Conservation (phyloP, 306 rosid species). For the Quercus robur region DNA sequence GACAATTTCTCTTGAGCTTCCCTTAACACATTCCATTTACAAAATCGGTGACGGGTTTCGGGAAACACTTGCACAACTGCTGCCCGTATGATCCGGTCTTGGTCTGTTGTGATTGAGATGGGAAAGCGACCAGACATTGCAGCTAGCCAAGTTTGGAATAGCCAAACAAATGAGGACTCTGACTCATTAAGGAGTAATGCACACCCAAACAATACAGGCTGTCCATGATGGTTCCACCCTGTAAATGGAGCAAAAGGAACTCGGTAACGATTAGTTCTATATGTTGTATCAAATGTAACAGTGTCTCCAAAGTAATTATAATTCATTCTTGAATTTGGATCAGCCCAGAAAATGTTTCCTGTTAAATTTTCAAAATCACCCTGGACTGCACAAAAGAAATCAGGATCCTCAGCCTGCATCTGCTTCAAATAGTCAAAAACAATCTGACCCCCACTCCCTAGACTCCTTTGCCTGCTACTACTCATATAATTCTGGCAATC, state of each 20-base stretch:
- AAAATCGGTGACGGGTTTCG: slow-evolving; percentile 31
- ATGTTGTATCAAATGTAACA: slow-evolving; percentile 35
- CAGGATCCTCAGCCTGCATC: slow-evolving; percentile 33
- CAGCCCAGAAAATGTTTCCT: slow-evolving; percentile 38
- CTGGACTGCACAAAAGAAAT: slow-evolving; percentile 37
- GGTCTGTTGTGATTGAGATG: slow-evolving; percentile 34
- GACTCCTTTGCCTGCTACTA: slow-evolving; percentile 36
- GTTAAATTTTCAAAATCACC: slow-evolving; percentile 25
- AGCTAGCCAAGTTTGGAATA: slow-evolving; percentile 34
- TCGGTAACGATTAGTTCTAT: slow-evolving; percentile 34
- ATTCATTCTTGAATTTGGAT: slow-evolving; percentile 31
- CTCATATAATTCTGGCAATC: slow-evolving; percentile 48
- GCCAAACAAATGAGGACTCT: slow-evolving; percentile 47
- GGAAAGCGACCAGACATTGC: slow-evolving; percentile 37
- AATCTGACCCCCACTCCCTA: slow-evolving; percentile 34
- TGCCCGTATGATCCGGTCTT: slow-evolving; percentile 35
- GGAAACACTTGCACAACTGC: slow-evolving; percentile 29
- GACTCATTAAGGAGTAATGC: slow-evolving; percentile 41
- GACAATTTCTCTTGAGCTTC: slow-evolving; percentile 37
- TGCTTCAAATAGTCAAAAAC: slow-evolving; percentile 35
- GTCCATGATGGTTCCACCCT: slow-evolving; percentile 40
- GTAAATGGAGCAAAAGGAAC: slow-evolving; percentile 47
- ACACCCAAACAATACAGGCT: slow-evolving; percentile 43
- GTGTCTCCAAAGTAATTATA: slow-evolving; percentile 37
- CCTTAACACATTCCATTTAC: slow-evolving; percentile 33